These are phyloP conservation scores for Dactylellina drechsleri DNA, from an alignment of 2,329 filamentous ascomycete genomes.

Conservation along the genomic window DNA sequence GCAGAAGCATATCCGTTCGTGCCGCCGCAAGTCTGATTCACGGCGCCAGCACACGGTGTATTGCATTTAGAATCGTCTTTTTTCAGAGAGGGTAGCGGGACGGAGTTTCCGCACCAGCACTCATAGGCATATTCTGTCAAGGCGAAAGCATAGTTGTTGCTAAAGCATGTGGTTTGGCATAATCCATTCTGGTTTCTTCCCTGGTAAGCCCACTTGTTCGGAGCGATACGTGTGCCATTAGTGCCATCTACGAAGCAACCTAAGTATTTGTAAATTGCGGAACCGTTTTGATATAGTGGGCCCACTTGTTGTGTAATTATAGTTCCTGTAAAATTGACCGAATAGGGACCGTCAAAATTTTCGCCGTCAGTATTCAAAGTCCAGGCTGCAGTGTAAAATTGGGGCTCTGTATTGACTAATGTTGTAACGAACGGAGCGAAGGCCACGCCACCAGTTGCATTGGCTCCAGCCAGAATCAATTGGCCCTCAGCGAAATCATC, in stretches of 20 bases:
- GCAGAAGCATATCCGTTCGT: slow-evolving; percentile 59
- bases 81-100: slow-evolving; percentile 38
- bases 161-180: slow-evolving; percentile 60
- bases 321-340: slow-evolving; percentile 61
- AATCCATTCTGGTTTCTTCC: slow-evolving; percentile 61
- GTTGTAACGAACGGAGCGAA: slow-evolving; percentile 57
- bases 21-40: slow-evolving; percentile 60
- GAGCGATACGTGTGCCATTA: slow-evolving; percentile 60
- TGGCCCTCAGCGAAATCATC: slow-evolving; percentile 60
- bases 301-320: slow-evolving; percentile 61
- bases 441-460: slow-evolving; percentile 60
- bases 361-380: slow-evolving; percentile 64
- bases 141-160: slow-evolving; percentile 60
- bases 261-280: slow-evolving; percentile 60
- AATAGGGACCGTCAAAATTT: slow-evolving; percentile 61
- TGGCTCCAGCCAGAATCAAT: slow-evolving; percentile 59
- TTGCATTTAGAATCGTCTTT: slow-evolving; percentile 40
- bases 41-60: slow-evolving; percentile 59
- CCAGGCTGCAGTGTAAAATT: slow-evolving; percentile 60
- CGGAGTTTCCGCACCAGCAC: slow-evolving; percentile 59
- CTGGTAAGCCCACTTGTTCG: slow-evolving; percentile 58
- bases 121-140: slow-evolving; percentile 58
- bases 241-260: slow-evolving; percentile 63
- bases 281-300: slow-evolving; percentile 60
- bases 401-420: slow-evolving; percentile 44